Evolutionary conservation across 495 filamentous ascomycete genomes (phyloP).

Genomic region (Podospora appendiculata): DNA sequence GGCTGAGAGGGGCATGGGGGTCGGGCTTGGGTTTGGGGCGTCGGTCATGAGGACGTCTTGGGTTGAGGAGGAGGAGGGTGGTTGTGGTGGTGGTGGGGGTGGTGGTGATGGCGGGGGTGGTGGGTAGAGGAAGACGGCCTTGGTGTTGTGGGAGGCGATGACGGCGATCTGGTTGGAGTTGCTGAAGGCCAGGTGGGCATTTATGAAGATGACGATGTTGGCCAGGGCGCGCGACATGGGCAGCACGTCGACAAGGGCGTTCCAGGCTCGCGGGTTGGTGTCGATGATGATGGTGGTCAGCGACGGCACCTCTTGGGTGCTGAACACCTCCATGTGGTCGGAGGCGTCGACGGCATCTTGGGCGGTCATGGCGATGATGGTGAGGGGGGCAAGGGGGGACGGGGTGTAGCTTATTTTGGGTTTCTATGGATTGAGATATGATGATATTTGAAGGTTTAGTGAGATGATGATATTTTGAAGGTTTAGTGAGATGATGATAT

Average conservation of each 20-base stretch:
- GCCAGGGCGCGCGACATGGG: constrained; percentile 77
- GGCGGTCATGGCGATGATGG: constrained; percentile 15
- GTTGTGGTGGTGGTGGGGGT: neutral
- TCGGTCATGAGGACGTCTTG: constrained; percentile 42
- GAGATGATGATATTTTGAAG: no score
- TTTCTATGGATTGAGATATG: no score
- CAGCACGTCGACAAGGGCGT: constrained; percentile 65
- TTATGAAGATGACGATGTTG: constrained; percentile 91
- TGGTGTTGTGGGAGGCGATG: constrained; percentile 79
- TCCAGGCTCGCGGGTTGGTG: constrained; percentile 94
- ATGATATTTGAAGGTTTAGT: no score
- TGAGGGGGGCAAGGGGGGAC: no score
- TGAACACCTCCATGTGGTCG: constrained; percentile 63
- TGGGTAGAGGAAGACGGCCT: constrained; percentile 86
- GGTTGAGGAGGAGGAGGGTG: constrained; percentile 4
- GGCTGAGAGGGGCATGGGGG: constrained; percentile 40
- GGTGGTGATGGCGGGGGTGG: constrained; percentile 19
- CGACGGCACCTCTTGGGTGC: constrained; percentile 65
- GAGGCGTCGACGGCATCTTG: constrained; percentile 85
- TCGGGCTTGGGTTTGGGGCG: constrained; percentile 1
- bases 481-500: no score
- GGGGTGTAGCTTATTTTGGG: no score
- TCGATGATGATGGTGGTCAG: constrained; percentile 89
- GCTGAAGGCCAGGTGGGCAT: constrained; percentile 88
- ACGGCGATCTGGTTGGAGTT: constrained; percentile 88